Conservation (phyloP, 352 stramenopile genomes). For the Pythium rishiriense region DNA sequence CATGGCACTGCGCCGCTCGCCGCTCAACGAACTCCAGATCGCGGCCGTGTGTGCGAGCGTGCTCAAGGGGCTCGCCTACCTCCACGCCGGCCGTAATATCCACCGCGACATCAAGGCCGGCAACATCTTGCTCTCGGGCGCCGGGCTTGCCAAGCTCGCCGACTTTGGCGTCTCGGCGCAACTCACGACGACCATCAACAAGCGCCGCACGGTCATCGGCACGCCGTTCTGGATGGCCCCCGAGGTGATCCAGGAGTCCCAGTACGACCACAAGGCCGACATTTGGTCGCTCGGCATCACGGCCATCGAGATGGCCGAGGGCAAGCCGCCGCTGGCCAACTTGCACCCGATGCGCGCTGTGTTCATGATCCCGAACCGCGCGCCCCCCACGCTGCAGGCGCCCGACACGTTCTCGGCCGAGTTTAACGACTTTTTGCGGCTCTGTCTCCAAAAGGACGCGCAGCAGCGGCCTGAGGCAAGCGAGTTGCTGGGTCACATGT, state of each 20-base stretch:
- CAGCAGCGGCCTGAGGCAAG: slow-evolving; percentile 44
- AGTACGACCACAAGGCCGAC: slow-evolving; percentile 81
- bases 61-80: slow-evolving; percentile 69
- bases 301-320: slow-evolving; percentile 87
- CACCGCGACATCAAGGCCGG: slow-evolving; percentile 89
- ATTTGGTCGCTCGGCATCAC: slow-evolving; percentile 88
- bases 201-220: slow-evolving; percentile 86
- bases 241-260: slow-evolving; percentile 87
- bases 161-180: slow-evolving; percentile 90
- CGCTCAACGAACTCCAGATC: slow-evolving; percentile 68
- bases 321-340: slow-evolving; percentile 76
- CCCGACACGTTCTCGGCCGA: slow-evolving; percentile 43
- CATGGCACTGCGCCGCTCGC: slow-evolving; percentile 51
- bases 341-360: slow-evolving; percentile 89
- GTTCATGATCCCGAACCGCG: slow-evolving; percentile 76
- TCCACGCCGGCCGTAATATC: slow-evolving; percentile 79
- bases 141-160: slow-evolving; percentile 77
- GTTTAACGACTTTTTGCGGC: slow-evolving; percentile 60
- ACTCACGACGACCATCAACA: slow-evolving; percentile 86
- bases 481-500: slow-evolving; percentile 58
- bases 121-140: slow-evolving; percentile 76
- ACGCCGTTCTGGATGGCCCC: slow-evolving; percentile 93
- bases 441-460: slow-evolving; percentile 71
- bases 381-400: slow-evolving; percentile 50
- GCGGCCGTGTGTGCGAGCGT: slow-evolving; percentile 73